Percentiles rank a stretch among this genome's conserved stretches.
These are phyloP conservation scores for Pseudevernia furfuracea DNA, from an alignment of 495 filamentous ascomycete genomes.

Conservation along the genomic window DNA sequence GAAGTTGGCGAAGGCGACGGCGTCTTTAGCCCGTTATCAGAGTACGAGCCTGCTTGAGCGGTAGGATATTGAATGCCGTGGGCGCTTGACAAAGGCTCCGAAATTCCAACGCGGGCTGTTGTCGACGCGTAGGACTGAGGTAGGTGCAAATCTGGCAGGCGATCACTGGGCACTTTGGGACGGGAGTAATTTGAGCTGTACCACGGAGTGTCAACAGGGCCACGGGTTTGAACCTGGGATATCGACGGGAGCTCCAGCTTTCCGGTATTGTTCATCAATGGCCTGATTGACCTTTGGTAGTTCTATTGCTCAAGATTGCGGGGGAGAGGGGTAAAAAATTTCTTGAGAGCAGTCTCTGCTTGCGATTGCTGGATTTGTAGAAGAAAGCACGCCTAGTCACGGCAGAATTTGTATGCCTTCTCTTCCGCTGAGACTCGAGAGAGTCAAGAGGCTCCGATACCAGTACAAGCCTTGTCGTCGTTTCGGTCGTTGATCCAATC, in stretches of 20 bases:
- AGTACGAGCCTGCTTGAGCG: conserved; percentile 28
- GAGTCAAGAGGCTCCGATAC: background rate
- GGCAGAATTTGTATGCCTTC: background rate
- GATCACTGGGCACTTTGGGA: conserved; percentile 63
- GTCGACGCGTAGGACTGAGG: conserved; percentile 55
- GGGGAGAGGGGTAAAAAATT: background rate
- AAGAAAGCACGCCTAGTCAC: background rate
- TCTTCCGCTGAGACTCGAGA: background rate
- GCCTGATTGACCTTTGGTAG: conserved; percentile 31
- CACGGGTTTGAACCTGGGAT: conserved; percentile 84
- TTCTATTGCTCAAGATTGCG: conserved; percentile 10
- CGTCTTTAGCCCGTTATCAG: conserved; percentile 22
- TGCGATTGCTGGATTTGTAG: background rate
- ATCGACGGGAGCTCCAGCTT: conserved; percentile 98
- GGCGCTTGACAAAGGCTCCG: conserved; percentile 45
- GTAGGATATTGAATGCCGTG: conserved; percentile 41
- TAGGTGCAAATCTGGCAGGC: conserved; percentile 67
- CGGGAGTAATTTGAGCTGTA: conserved; percentile 66
- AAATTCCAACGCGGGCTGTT: conserved; percentile 37
- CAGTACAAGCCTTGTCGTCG: background rate
- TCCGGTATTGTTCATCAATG: conserved; percentile 58
- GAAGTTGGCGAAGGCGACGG: conserved; percentile 42
- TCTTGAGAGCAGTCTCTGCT: background rate
- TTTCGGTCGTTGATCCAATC: background rate
- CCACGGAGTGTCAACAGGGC: conserved; percentile 68